Base-by-base conservation (phyloP, 352 stramenopile genomes). In the Plasmopara muralis region DNA sequence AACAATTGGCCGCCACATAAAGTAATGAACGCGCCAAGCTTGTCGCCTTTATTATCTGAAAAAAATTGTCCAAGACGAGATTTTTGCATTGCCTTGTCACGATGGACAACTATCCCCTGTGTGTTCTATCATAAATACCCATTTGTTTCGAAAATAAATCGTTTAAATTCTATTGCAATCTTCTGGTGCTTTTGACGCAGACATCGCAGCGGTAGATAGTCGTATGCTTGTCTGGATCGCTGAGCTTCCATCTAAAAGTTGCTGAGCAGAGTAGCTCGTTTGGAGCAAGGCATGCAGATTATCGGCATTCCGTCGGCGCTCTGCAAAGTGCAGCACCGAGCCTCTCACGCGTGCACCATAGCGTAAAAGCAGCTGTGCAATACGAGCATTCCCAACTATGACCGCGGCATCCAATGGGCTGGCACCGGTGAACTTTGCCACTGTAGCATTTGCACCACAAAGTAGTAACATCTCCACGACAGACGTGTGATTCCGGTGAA, bases 371-470 rank as follows among this genome's bases (percentile, higher is more conserved):
- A 89, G 59, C 16, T 64, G 63, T 7, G 73, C 71, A 12, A 85
- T 60, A 20, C 83, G 75, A 44, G 72, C 57, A 60, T 89, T 66
- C 25, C 83, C 83, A 7, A 87, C 48, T 37, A 91, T 59, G 9
- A 68, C 68, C 30, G 83, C 83, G 15, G 80, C 76, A 56, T 93
- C 83, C 25, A 89, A 74, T 4, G 83, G 78, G 30, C 59, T 82
- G 10, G 77, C 89, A 18, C 80, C 80, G 41, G 90, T 91, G 62
- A 77, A 47, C 49, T 91, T 93, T 3, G 83, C 35, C 6, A 86
- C 20, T 9, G 74, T 68, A 28, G 66, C 60, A 49, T 68, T 78
- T 1, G 78, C 83, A 7, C 78, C 77, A 9, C 70, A 66, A 6
- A 65, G 43, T 4, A 90, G 72, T 49, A 93, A 66, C 38, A 58